Conservation (phyloP, 2,329 filamentous ascomycete species). For the Penicillium corylophilum region DNA sequence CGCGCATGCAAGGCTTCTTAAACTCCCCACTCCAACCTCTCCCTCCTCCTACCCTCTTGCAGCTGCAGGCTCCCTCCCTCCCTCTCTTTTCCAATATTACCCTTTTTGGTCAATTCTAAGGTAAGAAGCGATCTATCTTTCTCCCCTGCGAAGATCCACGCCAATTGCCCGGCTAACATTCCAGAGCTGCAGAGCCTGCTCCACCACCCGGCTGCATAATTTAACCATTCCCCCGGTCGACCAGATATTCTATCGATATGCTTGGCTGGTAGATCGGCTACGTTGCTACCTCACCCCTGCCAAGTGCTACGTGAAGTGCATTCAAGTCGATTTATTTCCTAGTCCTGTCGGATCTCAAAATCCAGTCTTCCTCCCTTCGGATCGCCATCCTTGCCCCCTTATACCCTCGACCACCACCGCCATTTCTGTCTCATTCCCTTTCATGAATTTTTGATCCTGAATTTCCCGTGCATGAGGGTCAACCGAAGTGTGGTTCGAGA, state of each 20-base stretch:
- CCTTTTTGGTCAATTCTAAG: slow-evolving; percentile 4
- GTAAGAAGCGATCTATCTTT: slow-evolving; percentile 15
- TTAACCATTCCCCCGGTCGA: slow-evolving; percentile 35
- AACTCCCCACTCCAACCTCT: slow-evolving; percentile 22
- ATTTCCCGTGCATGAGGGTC: slow-evolving; percentile 31
- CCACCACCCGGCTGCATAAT: slow-evolving; percentile 31
- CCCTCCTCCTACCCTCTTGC: slow-evolving; percentile 16
- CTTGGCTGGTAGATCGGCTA: slow-evolving; percentile 17
- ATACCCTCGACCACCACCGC: background rate
- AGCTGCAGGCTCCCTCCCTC: slow-evolving; percentile 15
- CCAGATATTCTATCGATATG: slow-evolving; percentile 21
- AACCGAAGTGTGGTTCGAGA: slow-evolving; percentile 30
- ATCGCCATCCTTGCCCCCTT: slow-evolving; percentile 1
- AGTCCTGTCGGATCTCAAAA: slow-evolving; percentile 14
- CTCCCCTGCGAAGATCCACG: slow-evolving; percentile 6
- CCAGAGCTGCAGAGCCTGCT: slow-evolving; percentile 23
- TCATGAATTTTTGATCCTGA: background rate
- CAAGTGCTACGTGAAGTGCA: slow-evolving; percentile 9
- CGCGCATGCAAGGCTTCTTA: slow-evolving; percentile 35
- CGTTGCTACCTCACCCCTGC: slow-evolving; percentile 7
- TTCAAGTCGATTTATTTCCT: slow-evolving; percentile 9
- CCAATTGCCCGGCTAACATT: slow-evolving; percentile 25
- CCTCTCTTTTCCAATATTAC: slow-evolving; percentile 10
- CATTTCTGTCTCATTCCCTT: background rate
- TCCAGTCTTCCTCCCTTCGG: slow-evolving; percentile 6